Base-by-base conservation (phyloP, 805 yeast genomes). In the Yamadazyma tumulicola region DNA sequence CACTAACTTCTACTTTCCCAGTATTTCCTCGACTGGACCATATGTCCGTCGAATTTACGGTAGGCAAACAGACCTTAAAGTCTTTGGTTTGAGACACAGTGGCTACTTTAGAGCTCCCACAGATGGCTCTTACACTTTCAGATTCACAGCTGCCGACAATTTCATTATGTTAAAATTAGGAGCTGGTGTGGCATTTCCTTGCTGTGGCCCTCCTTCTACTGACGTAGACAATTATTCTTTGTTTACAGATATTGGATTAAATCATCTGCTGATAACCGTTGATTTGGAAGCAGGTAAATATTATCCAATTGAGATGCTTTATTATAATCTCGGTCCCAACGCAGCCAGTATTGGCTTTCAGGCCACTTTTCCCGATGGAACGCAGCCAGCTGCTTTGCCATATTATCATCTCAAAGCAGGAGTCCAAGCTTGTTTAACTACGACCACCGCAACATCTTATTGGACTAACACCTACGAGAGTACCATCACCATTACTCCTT, bases 81-180 rank as follows among this genome's bases (percentile, higher is more conserved):
- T 23, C 21, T 30, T 34, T 18, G 38, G 29, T 21, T 17, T 34
- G 22, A 34, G 20, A 25, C 21, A 21, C 2, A 20, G 35, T 22
- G 46, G 48, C 40, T 20, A 45, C 46, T 25, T 48, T 43, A 8
- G 48, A 31, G 42, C 36, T 8, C 10, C 8, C 6, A 12, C 13
- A 21, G 6, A 25, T 10, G 37, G 32, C 10, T 7, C 22, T 20
- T 35, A 23, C 15, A 30, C 31, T 6, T 35, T 32, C 14, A 6
- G 6, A 12, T 5, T 31, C 11, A n/a, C 15, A 20, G 4, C 9
- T 22, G n/a, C 7, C n/a, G 27, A 31, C 22, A 21, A 21, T 17
- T 13, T 23, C 12, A 6, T 20, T 9, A 5, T 11, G 5, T 15
- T 25, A 12, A 16, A 20, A 4, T 8, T 26, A 6, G 35, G 32